Evolutionary conservation across 805 yeast genomes (phyloP).

Genomic region (Wickerhamomyces tratensis): DNA sequence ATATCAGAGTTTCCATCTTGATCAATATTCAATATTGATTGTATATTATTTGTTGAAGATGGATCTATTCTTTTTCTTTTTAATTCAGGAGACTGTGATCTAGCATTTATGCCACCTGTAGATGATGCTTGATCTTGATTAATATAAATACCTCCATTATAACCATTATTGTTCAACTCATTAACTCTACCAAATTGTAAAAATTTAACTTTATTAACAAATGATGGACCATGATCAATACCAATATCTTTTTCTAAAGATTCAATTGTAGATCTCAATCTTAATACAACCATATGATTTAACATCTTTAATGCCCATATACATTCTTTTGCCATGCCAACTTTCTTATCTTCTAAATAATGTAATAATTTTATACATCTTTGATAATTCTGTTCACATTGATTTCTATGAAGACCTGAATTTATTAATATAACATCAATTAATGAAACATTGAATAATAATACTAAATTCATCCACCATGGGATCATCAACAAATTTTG

Average conservation of each 20-base stretch:
- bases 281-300: conserved; percentile 38
- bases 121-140: background rate
- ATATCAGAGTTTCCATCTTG: too few relatives aligned
- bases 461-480: conserved; percentile 40
- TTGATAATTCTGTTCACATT: conserved; percentile 6
- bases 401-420: conserved; percentile 24
- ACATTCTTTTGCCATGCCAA: conserved; percentile 46
- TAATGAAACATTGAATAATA: conserved; percentile 35
- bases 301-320: conserved; percentile 52
- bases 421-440: conserved; percentile 31
- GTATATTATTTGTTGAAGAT: background rate
- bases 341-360: conserved; percentile 17
- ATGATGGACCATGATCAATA: conserved; percentile 42
- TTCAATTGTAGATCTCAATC: conserved; percentile 31
- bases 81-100: background rate
- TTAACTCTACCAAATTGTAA: conserved; percentile 34
- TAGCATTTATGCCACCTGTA: background rate
- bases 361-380: conserved; percentile 14
- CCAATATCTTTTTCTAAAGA: conserved; percentile 31
- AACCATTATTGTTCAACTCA: background rate
- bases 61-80: background rate
- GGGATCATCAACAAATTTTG: conserved; percentile 28
- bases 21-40: too few relatives aligned
- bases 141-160: background rate
- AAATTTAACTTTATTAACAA: conserved; percentile 38